phyloP scores from a whole-genome alignment of 768 basidiomycete genomes.

The Termitomyces sp. region DNA sequence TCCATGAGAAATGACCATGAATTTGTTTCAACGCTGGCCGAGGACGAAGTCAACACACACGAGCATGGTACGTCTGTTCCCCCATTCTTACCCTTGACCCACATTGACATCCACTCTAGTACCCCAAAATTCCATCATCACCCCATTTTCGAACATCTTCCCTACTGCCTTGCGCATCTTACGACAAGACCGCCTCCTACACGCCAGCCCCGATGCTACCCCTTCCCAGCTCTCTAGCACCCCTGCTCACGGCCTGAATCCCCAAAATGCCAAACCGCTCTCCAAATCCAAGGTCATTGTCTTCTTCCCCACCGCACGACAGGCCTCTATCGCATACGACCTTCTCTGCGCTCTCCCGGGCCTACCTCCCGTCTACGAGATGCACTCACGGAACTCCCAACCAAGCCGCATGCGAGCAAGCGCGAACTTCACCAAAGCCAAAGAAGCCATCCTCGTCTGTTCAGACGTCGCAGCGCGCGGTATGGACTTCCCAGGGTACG shows the following conservation, averaged over 20 bases:
- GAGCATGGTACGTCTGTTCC: slow-evolving; percentile 41
- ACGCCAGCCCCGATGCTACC: slow-evolving; percentile 29
- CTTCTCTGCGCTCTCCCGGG: slow-evolving; percentile 23
- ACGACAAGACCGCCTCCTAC: slow-evolving; percentile 26
- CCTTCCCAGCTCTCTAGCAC: slow-evolving; percentile 6
- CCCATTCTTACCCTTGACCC: background rate
- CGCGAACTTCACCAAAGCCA: slow-evolving; percentile 41
- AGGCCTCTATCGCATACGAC: slow-evolving; percentile 38
- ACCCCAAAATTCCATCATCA: slow-evolving; percentile 41
- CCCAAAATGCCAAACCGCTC: background rate
- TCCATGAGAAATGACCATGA: slow-evolving; percentile 25
- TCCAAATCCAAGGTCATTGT: slow-evolving; percentile 34
- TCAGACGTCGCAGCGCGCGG: slow-evolving; percentile 61
- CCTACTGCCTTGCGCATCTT: slow-evolving; percentile 37
- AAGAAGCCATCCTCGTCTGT: slow-evolving; percentile 45
- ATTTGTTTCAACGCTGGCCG: slow-evolving; percentile 57
- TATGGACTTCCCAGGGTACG: slow-evolving; percentile 62
- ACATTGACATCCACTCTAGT: slow-evolving; percentile 22
- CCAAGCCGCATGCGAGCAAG: slow-evolving; percentile 42
- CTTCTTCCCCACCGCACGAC: slow-evolving; percentile 67
- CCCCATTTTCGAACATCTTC: slow-evolving; percentile 37
- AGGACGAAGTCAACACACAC: slow-evolving; percentile 59
- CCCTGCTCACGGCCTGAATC: background rate
- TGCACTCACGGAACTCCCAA: slow-evolving; percentile 59
- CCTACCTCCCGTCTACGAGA: slow-evolving; percentile 41